Conservation (phyloP, 2,329 filamentous ascomycete genomes). For the Zymoseptoria ardabiliae region DNA sequence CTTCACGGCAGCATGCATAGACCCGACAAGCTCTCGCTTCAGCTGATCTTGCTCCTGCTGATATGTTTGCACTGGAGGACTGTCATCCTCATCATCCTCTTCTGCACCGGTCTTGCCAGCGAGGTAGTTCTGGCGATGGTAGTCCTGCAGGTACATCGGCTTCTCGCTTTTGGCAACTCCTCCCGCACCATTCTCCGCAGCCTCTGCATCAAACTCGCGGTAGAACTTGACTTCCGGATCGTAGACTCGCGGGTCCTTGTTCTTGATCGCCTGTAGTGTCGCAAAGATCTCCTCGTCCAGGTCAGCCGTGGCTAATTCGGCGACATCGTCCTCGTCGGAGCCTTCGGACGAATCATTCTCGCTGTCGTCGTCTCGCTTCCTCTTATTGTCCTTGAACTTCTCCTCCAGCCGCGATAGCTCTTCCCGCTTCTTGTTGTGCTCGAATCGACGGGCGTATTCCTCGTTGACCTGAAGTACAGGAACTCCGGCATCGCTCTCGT, state of each 20-base stretch:
- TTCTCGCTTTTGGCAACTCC: constrained; percentile 56
- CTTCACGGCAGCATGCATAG: constrained; percentile 62
- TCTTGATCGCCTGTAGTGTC: constrained; percentile 78
- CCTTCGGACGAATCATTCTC: constrained; percentile 56
- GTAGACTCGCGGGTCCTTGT: constrained; percentile 87
- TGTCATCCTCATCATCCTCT: constrained; percentile 47
- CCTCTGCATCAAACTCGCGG: constrained; percentile 52
- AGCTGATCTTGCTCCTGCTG: constrained; percentile 80
- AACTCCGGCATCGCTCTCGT: constrained; percentile 19
- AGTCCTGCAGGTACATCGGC: constrained; percentile 78
- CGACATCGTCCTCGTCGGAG: constrained; percentile 85
- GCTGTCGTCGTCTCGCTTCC: constrained; percentile 35
- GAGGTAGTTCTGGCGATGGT: constrained; percentile 84
- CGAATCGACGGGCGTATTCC: constrained; percentile 81
- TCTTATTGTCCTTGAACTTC: constrained; percentile 43
- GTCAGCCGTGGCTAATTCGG: constrained; percentile 74
- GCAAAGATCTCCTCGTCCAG: constrained; percentile 82
- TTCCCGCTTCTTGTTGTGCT: constrained; percentile 95
- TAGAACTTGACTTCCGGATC: constrained; percentile 76
- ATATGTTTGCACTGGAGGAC: constrained; percentile 59
- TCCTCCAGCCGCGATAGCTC: constrained; percentile 78
- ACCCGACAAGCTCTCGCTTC: constrained; percentile 67
- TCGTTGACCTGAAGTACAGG: constrained; percentile 69
- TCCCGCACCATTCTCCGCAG: constrained; percentile 20
- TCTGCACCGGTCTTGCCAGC: constrained; percentile 57